A percentile compares a stretch with the other conserved stretches of the same genome.
phyloP scores from a whole-genome alignment of 129 eudicot species.

The Pulicaria dysenterica region DNA sequence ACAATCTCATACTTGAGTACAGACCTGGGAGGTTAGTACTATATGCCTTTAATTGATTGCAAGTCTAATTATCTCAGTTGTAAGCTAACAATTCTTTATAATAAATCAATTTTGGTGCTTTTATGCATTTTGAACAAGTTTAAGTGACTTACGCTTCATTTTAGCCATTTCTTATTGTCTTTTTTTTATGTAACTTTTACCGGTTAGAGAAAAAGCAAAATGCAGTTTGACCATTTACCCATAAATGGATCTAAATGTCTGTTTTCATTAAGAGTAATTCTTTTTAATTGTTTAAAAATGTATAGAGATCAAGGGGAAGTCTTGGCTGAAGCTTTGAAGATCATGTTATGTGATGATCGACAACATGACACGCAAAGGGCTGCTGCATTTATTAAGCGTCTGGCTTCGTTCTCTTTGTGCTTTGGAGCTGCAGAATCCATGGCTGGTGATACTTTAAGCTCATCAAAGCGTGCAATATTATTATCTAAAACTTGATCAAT shows the following conservation, averaged over 20 bases:
- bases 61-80: not conserved
- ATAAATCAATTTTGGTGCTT: not conserved
- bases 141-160: no score
- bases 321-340: constrained; percentile 84
- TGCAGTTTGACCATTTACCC: not conserved
- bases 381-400: constrained; percentile 86
- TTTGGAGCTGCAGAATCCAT: constrained; percentile 90
- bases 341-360: constrained; percentile 91
- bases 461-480: not conserved
- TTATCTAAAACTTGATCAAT: not conserved
- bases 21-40: constrained; percentile 76
- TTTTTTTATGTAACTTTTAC: not conserved
- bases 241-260: not conserved
- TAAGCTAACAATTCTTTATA: not conserved
- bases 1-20: constrained; percentile 78
- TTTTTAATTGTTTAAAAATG: not conserved
- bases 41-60: not conserved
- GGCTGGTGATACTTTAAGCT: constrained; percentile 58
- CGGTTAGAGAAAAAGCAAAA: constrained; percentile 11
- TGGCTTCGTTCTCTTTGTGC: constrained; percentile 78
- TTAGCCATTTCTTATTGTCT: not conserved
- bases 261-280: not conserved
- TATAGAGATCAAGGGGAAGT: constrained; percentile 85
- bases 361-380: constrained; percentile 97
- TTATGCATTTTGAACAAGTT: constrained; percentile 15